Conservation (phyloP, 2,329 filamentous ascomycete genomes). For the Fonsecaea nubica region DNA sequence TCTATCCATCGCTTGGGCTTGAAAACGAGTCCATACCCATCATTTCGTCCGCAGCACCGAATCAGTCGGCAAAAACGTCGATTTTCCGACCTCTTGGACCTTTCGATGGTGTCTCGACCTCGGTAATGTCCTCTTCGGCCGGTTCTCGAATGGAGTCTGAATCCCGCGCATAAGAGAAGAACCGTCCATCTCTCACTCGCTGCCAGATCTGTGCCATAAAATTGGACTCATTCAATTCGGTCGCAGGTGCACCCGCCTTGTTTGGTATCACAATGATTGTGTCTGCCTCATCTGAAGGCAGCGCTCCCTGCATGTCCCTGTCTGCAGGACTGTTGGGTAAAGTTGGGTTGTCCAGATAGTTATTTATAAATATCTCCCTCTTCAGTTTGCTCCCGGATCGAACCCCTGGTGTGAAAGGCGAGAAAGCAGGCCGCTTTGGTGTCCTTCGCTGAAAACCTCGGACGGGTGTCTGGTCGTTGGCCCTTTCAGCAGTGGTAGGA, state of each 20-base stretch:
- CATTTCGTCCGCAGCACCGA: background rate
- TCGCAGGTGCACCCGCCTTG: background rate
- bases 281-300: background rate
- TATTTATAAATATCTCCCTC: slow-evolving; percentile 17
- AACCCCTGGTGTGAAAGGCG: slow-evolving; percentile 31
- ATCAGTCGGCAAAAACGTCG: slow-evolving; percentile 25
- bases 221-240: slow-evolving; percentile 10
- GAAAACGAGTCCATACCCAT: background rate
- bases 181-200: slow-evolving; percentile 18
- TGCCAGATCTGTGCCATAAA: slow-evolving; percentile 25
- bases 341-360: background rate
- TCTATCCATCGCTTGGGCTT: background rate
- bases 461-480: slow-evolving; percentile 9
- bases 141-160: background rate
- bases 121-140: slow-evolving; percentile 20
- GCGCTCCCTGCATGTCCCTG: background rate
- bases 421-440: slow-evolving; percentile 26
- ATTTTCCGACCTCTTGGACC: slow-evolving; percentile 31
- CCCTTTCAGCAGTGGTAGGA: slow-evolving; percentile 15
- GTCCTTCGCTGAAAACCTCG: slow-evolving; percentile 5
- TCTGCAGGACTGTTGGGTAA: slow-evolving; percentile 2
- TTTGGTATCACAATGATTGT: background rate
- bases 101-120: slow-evolving; percentile 29
- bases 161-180: slow-evolving; percentile 1
- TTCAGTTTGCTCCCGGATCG: slow-evolving; percentile 22